A percentile compares a stretch with the other conserved stretches of the same genome.
Evolutionary conservation across 192 early-diverging fungal species (phyloP).

Genomic region (Linderina pennispora): DNA sequence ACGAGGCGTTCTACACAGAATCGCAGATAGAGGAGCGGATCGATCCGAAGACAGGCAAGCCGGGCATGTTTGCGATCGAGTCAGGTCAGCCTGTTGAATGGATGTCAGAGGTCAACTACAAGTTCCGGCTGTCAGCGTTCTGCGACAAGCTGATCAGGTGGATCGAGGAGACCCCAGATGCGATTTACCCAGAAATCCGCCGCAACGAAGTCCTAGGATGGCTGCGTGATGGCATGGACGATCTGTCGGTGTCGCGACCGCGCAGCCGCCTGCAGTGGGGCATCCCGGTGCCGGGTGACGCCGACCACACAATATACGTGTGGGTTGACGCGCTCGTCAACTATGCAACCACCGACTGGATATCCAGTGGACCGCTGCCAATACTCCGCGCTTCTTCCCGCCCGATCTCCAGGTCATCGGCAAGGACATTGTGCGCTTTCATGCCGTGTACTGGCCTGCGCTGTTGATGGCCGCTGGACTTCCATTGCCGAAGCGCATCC

Average conservation of each 20-base stretch:
- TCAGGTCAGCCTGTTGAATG: constrained; percentile 83
- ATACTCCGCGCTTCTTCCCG: constrained; percentile 46
- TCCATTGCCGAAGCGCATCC: constrained; percentile 68
- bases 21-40: constrained; percentile 63
- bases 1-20: constrained; percentile 84
- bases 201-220: constrained; percentile 61
- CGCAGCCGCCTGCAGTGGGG: constrained; percentile 79
- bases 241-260: constrained; percentile 85
- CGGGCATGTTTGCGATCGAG: constrained; percentile 55
- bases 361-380: constrained; percentile 68
- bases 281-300: constrained; percentile 83
- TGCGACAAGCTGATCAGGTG: constrained; percentile 56
- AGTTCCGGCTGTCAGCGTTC: constrained; percentile 72
- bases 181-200: constrained; percentile 58
- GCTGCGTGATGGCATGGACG: constrained; percentile 53
- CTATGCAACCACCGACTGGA: constrained; percentile 81
- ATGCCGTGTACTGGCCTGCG: constrained; percentile 97
- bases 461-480: constrained; percentile 86
- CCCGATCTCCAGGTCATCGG: constrained; percentile 84
- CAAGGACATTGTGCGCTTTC: constrained; percentile 95
- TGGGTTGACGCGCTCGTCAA: constrained; percentile 96
- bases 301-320: constrained; percentile 88
- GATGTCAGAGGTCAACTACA: constrained; percentile 91
- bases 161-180: constrained; percentile 62
- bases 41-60: constrained; percentile 17